Percentiles rank a stretch among this genome's conserved stretches.
phyloP scores from a whole-genome alignment of 202 grass and related monocot species.

The Elaeis oleifera region DNA sequence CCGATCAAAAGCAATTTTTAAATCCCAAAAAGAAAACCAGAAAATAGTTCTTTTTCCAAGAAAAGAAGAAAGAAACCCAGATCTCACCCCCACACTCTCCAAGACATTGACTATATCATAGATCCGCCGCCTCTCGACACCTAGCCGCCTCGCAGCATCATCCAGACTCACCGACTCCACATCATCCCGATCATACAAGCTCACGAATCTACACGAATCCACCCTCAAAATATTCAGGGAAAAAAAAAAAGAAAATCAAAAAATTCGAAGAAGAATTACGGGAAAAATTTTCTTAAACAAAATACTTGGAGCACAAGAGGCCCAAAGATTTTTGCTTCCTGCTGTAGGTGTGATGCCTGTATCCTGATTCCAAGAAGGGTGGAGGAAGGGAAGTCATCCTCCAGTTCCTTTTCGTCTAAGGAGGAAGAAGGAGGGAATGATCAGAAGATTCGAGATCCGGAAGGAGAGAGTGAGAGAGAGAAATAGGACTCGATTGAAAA shows the following conservation, averaged over 20 bases:
- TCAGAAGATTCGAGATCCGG: neutral
- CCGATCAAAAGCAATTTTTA: neutral
- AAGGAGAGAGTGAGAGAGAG: slow-evolving; percentile 8
- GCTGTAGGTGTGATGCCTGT: slow-evolving; percentile 53
- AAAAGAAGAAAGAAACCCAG: neutral
- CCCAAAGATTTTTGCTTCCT: slow-evolving; percentile 86
- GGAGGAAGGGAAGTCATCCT: no score
- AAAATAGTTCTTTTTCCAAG: no score
- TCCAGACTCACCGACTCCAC: slow-evolving; percentile 70
- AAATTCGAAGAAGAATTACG: slow-evolving; percentile 13
- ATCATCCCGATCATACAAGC: slow-evolving; percentile 59
- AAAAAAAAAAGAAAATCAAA: neutral
- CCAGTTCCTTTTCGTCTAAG: no score
- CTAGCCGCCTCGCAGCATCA: slow-evolving; percentile 60
- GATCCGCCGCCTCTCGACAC: slow-evolving; percentile 90
- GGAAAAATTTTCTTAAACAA: neutral
- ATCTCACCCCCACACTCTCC: slow-evolving; percentile 82
- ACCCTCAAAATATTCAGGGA: neutral
- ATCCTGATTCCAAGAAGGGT: no score
- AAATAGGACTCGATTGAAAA: neutral
- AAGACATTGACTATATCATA: slow-evolving; percentile 97
- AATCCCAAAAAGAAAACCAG: no score
- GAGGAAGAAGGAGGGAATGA: slow-evolving; percentile 12
- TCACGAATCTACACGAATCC: slow-evolving; percentile 52
- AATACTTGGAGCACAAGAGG: slow-evolving; percentile 85